These are phyloP conservation scores for Omphalea diandra DNA, from an alignment of 441 rosid species.

Conservation along the genomic window DNA sequence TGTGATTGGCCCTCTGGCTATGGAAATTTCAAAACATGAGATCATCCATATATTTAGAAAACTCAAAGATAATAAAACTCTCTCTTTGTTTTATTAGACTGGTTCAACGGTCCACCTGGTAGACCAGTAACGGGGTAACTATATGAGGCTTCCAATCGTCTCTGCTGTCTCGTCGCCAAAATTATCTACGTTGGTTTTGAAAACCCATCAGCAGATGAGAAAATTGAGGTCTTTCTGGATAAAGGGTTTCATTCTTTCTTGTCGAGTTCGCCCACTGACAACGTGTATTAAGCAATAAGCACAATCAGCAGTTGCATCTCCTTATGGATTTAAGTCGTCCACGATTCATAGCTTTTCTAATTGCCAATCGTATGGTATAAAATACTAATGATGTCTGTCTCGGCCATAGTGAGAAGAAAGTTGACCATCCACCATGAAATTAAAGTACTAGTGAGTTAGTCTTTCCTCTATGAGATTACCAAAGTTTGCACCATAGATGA, in stretches of 20 bases:
- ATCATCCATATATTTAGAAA: neutral
- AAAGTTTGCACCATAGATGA: too few species aligned
- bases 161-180: too few species aligned
- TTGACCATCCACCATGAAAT: slow-evolving; percentile 1
- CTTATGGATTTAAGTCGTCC: neutral
- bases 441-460: neutral
- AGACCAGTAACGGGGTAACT: neutral
- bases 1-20: neutral
- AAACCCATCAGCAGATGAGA: neutral
- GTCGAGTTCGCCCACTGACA: neutral
- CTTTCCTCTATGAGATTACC: too few species aligned
- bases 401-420: neutral
- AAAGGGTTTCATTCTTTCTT: neutral
- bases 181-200: neutral
- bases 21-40: neutral
- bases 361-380: neutral
- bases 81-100: neutral
- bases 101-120: neutral
- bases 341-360: neutral
- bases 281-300: neutral
- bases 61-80: neutral
- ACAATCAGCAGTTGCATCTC: neutral
- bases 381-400: neutral
- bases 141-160: neutral
- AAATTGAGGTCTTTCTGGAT: neutral